Percentiles rank a stretch among this genome's conserved stretches.
Conservation (phyloP, 768 basidiomycete species). For the Mycena chlorophos region DNA sequence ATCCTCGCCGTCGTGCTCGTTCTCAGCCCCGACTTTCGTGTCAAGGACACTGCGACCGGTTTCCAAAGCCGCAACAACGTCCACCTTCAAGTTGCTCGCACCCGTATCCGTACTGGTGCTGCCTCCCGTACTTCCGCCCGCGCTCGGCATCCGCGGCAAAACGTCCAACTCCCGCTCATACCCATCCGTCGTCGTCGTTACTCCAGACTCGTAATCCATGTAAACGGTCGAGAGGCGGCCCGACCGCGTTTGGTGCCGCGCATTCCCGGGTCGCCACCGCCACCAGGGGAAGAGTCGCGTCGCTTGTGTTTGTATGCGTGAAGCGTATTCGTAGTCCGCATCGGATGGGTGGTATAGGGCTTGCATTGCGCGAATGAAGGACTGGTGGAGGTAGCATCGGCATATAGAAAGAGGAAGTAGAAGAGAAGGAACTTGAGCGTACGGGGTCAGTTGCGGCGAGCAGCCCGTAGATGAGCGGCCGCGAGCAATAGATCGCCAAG, state of each 20-base stretch:
- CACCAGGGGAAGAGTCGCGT: not conserved
- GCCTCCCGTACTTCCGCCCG: not conserved
- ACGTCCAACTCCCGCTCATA: not conserved
- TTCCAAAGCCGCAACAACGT: too few relatives aligned
- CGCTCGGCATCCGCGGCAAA: not conserved
- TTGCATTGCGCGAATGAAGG: not conserved
- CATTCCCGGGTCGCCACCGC: not conserved
- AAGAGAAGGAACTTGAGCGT: not conserved
- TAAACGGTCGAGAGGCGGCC: not conserved
- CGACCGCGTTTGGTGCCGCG: not conserved
- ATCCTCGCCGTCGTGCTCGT: too few relatives aligned
- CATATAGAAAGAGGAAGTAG: not conserved
- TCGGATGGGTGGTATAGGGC: not conserved
- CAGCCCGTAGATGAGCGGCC: conserved; percentile 8
- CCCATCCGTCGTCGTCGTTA: not conserved
- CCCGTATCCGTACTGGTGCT: too few relatives aligned
- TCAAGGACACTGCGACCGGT: too few relatives aligned
- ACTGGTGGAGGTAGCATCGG: not conserved
- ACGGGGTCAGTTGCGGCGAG: conserved; percentile 11
- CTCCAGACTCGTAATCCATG: not conserved
- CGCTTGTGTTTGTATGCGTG: not conserved
- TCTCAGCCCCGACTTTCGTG: too few relatives aligned
- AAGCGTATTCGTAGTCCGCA: not conserved
- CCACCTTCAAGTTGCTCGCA: not conserved
- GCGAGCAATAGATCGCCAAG: not conserved